phyloP scores from a whole-genome alignment of 495 filamentous ascomycete species.

The Cryomyces minteri region DNA sequence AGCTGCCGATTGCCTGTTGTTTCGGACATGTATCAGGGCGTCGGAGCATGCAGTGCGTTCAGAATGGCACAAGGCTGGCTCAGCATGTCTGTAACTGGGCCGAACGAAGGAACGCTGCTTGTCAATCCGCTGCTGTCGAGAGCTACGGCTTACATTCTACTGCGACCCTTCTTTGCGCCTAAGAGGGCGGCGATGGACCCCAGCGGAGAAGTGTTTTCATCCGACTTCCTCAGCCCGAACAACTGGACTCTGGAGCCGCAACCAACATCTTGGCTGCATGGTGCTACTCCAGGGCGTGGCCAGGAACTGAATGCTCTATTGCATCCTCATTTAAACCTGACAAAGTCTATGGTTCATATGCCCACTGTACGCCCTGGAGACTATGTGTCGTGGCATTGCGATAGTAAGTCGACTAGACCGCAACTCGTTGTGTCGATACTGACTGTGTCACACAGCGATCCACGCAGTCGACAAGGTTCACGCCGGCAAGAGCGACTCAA shows the following conservation, averaged over 20 bases:
- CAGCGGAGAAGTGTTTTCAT: conserved; percentile 9
- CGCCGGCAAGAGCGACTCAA: conserved; percentile 47
- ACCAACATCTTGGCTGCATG: conserved; percentile 43
- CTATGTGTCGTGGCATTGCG: conserved; percentile 86
- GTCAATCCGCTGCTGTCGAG: conserved; percentile 65
- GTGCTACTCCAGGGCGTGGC: conserved; percentile 52
- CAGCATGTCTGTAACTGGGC: conserved; percentile 51
- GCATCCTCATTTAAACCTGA: conserved; percentile 63
- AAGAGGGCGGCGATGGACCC: conserved; percentile 13
- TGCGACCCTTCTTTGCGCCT: conserved; percentile 69
- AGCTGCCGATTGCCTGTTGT: conserved; percentile 46
- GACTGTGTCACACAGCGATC: conserved; percentile 27
- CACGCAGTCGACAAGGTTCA: conserved; percentile 75
- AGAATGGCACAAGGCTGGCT: conserved; percentile 84
- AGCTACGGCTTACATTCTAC: conserved; percentile 59
- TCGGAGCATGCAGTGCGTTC: conserved; percentile 69
- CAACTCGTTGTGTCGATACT: neutral
- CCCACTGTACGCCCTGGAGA: conserved; percentile 66
- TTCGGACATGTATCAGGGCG: conserved; percentile 64
- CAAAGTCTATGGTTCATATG: conserved; percentile 59
- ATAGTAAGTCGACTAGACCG: conserved; percentile 29
- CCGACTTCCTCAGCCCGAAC: conserved; percentile 28
- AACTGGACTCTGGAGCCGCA: conserved; percentile 29
- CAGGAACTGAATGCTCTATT: conserved; percentile 56
- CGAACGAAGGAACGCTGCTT: conserved; percentile 60